Conservation (phyloP, 192 early-diverging fungal species). For the Backusella tuberculispora region DNA sequence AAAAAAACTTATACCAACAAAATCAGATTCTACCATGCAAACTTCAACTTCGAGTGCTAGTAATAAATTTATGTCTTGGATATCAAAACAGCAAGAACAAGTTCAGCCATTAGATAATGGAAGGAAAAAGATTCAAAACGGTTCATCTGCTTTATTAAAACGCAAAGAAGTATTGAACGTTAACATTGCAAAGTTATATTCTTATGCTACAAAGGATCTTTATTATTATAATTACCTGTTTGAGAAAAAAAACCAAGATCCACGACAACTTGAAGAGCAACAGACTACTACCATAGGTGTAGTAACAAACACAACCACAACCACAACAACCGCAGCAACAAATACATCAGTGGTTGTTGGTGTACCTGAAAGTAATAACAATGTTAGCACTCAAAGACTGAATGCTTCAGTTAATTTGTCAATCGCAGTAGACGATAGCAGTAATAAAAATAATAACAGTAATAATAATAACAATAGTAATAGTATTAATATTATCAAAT, state of each 20-base stretch:
- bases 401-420: no score
- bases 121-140: neutral
- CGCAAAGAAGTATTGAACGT: neutral
- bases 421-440: neutral
- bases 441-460: neutral
- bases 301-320: no score
- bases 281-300: no score
- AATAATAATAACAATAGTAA: neutral
- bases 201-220: conserved; percentile 32
- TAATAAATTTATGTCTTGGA: conserved; percentile 27
- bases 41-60: neutral
- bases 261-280: no score
- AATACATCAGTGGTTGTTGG: no score
- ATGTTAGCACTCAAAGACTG: no score
- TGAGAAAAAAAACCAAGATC: neutral
- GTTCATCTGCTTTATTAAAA: neutral
- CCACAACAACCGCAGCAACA: no score
- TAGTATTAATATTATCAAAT: neutral
- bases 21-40: neutral
- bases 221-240: neutral
- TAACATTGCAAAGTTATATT: conserved; percentile 33
- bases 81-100: neutral
- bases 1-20: conserved; percentile 11
- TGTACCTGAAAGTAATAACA: no score
- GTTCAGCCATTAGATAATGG: neutral